A percentile compares a stretch with the other conserved stretches of the same genome.
These are phyloP conservation scores for Stemphylium lycopersici DNA, from an alignment of 2,329 filamentous ascomycete species.

Conservation along the genomic window DNA sequence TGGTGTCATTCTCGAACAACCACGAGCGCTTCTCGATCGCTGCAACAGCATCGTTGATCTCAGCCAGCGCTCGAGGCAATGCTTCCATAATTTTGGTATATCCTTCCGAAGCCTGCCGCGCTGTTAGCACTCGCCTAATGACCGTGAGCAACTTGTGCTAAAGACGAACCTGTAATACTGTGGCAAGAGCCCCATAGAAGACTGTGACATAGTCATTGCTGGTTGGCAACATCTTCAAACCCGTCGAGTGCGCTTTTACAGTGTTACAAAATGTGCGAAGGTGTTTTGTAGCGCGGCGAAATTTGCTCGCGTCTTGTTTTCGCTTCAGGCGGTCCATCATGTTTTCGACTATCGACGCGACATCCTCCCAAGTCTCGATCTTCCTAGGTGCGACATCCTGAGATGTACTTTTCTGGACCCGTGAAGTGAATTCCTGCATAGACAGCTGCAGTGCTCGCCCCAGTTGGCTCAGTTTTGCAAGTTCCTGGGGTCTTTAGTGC, in stretches of 20 bases:
- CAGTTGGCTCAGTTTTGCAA: neutral
- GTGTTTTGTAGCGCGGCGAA: neutral
- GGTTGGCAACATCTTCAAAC: neutral
- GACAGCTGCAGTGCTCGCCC: neutral
- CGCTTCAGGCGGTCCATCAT: neutral
- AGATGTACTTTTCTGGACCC: neutral
- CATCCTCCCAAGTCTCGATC: neutral
- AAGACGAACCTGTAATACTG: neutral
- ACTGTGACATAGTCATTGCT: neutral
- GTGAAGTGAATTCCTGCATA: neutral
- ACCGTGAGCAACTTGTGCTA: neutral
- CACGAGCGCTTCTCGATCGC: slow-evolving; percentile 1
- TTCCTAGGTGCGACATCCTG: neutral
- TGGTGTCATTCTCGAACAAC: neutral
- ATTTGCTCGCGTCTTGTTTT: neutral
- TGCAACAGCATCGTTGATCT: neutral
- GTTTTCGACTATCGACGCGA: neutral
- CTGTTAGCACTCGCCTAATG: neutral
- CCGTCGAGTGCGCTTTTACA: neutral
- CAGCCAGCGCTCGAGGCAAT: neutral
- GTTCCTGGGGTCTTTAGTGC: neutral
- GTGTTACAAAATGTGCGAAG: slow-evolving; percentile 1
- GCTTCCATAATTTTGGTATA: slow-evolving; percentile 1
- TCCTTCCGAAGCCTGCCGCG: neutral
- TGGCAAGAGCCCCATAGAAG: neutral